Conservation (phyloP, 345 rosid genomes). For the Rubroshorea leprosula region DNA sequence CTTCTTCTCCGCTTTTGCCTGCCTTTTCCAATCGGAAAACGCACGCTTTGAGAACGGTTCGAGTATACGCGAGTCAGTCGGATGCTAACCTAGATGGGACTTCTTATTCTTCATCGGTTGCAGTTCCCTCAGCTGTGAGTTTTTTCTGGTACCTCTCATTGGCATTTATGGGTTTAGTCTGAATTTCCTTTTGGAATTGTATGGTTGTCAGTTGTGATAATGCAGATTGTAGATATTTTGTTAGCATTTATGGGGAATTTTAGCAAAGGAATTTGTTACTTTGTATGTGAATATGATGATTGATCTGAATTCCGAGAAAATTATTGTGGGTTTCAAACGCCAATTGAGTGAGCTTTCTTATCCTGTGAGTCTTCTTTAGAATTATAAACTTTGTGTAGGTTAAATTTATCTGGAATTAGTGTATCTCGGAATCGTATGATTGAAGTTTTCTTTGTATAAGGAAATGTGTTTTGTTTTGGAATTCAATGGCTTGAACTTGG, state of each 20-base stretch:
- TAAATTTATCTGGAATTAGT: not conserved
- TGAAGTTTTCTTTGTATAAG: no score
- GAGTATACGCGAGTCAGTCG: slow-evolving; percentile 37
- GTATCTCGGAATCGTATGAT: no score
- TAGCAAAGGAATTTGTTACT: not conserved
- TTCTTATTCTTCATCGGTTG: slow-evolving; percentile 28
- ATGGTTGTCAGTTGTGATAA: not conserved
- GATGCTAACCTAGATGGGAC: slow-evolving; percentile 50
- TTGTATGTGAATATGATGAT: not conserved
- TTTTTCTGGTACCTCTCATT: slow-evolving; percentile 13
- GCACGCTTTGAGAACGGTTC: slow-evolving; percentile 24
- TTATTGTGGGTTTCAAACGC: not conserved
- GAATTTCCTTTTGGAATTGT: not conserved
- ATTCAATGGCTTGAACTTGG: no score
- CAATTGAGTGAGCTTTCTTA: not conserved
- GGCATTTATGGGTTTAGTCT: slow-evolving; percentile 7
- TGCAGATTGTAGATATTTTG: not conserved
- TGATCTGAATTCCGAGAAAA: no score
- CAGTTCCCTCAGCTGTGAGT: slow-evolving; percentile 64
- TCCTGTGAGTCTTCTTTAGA: not conserved
- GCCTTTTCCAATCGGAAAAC: slow-evolving; percentile 18
- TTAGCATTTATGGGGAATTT: not conserved
- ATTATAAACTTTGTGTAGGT: not conserved
- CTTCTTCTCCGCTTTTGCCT: slow-evolving; percentile 13
- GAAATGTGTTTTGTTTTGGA: no score